Evolutionary conservation across 2,329 filamentous ascomycete species (phyloP).

Genomic region (Fusarium papillatum): DNA sequence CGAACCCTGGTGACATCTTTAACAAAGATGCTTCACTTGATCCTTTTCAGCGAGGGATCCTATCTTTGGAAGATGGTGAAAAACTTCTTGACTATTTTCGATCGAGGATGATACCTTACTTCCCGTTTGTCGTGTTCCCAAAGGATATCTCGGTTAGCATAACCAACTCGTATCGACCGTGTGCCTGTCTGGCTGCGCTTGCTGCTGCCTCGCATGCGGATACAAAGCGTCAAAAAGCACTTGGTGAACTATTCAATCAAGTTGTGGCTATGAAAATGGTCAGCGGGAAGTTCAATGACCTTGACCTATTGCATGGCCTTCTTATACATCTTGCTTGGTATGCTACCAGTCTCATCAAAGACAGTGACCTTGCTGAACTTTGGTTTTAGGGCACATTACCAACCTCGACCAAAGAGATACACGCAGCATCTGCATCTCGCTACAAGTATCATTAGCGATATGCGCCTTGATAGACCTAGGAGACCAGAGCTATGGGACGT

Average conservation of each 20-base stretch:
- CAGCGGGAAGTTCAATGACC: constrained; percentile 33
- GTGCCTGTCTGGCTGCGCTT: constrained; percentile 44
- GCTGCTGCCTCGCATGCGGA: constrained; percentile 38
- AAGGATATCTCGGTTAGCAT: constrained; percentile 16
- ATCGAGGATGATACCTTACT: constrained; percentile 41
- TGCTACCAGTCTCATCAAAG: background rate
- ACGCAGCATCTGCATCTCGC: constrained; percentile 47
- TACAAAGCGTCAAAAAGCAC: constrained; percentile 26
- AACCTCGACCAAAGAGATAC: constrained; percentile 43
- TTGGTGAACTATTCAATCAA: constrained; percentile 43
- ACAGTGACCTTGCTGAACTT: constrained; percentile 3
- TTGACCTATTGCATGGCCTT: constrained; percentile 48
- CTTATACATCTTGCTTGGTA: constrained; percentile 49
- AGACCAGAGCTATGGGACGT: constrained; percentile 44
- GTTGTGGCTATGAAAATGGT: constrained; percentile 34
- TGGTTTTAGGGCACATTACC: constrained; percentile 47
- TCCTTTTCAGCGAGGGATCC: constrained; percentile 36
- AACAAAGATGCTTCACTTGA: constrained; percentile 27
- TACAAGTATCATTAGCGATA: constrained; percentile 47
- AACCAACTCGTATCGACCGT: constrained; percentile 37
- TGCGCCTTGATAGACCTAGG: constrained; percentile 45
- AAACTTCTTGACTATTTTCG: constrained; percentile 34
- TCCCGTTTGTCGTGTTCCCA: constrained; percentile 46
- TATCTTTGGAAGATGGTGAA: constrained; percentile 28
- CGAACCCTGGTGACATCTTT: background rate